Conservation (phyloP, 1,139 yeast species). For the Candida sp. region DNA sequence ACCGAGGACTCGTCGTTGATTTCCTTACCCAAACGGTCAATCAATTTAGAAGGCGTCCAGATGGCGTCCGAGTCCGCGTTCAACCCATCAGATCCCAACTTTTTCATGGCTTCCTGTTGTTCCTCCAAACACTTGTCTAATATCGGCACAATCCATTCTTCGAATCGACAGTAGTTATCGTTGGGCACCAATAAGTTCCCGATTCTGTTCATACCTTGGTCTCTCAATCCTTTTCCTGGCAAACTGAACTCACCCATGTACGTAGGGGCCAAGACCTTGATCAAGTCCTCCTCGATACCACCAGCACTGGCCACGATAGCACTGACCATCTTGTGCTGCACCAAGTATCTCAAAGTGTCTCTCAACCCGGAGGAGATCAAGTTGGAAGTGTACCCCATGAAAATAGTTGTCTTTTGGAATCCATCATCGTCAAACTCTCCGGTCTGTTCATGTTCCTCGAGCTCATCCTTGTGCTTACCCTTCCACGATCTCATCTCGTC, state of each 20-base stretch:
- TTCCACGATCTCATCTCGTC: slow-evolving; percentile 93
- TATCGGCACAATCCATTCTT: slow-evolving; percentile 98
- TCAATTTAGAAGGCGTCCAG: slow-evolving; percentile 95
- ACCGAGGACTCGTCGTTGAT: slow-evolving; percentile 95
- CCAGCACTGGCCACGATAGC: slow-evolving; percentile 98
- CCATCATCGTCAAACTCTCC: slow-evolving; percentile 85
- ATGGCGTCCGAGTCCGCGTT: slow-evolving; percentile 48
- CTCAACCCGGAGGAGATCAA: slow-evolving; percentile 94
- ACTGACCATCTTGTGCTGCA: slow-evolving; percentile 92
- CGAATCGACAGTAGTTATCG: slow-evolving; percentile 96
- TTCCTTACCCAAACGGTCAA: slow-evolving; percentile 93
- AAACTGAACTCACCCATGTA: slow-evolving; percentile 89
- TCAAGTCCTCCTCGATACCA: slow-evolving; percentile 96
- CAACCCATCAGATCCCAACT: slow-evolving; percentile 63
- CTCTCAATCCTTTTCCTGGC: slow-evolving; percentile 82
- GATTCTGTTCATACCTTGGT: slow-evolving; percentile 96
- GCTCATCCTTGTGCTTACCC: slow-evolving; percentile 69
- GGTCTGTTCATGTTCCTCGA: slow-evolving; percentile 70
- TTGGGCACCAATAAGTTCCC: slow-evolving; percentile 97
- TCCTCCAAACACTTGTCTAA: slow-evolving; percentile 87
- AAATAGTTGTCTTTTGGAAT: slow-evolving; percentile 84
- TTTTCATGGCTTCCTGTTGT: slow-evolving; percentile 70
- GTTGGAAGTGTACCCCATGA: slow-evolving; percentile 97
- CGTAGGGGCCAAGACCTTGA: slow-evolving; percentile 96
- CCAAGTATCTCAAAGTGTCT: slow-evolving; percentile 87